These are phyloP conservation scores for Hanseniaspora taiwanica DNA, from an alignment of 805 yeast species.

Conservation along the genomic window DNA sequence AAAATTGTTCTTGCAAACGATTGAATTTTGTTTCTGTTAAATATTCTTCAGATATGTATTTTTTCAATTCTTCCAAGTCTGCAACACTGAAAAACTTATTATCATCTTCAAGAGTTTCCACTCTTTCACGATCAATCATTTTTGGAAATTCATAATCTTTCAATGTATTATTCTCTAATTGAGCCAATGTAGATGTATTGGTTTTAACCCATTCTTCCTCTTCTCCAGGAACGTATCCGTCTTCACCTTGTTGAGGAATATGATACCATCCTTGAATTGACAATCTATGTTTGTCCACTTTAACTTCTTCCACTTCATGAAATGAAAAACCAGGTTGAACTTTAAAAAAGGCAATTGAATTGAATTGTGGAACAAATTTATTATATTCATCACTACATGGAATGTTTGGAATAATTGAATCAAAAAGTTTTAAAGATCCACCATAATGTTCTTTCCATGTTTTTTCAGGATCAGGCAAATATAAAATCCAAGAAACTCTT, in stretches of 20 bases:
- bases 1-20: slow-evolving; percentile 38
- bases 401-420: slow-evolving; percentile 76
- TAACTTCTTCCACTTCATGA: slow-evolving; percentile 97
- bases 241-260: slow-evolving; percentile 88
- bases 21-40: slow-evolving; percentile 27
- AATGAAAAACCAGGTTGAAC: slow-evolving; percentile 94
- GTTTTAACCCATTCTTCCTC: slow-evolving; percentile 47
- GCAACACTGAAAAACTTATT: slow-evolving; percentile 17
- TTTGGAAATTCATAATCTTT: slow-evolving; percentile 78
- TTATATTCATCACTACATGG: slow-evolving; percentile 66
- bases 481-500: slow-evolving; percentile 82
- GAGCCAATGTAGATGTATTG: slow-evolving; percentile 70
- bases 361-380: slow-evolving; percentile 80
- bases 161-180: slow-evolving; percentile 52
- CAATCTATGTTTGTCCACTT: slow-evolving; percentile 77
- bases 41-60: slow-evolving; percentile 45
- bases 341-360: slow-evolving; percentile 89
- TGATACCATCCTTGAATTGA: slow-evolving; percentile 99
- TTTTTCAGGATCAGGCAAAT: slow-evolving; percentile 84
- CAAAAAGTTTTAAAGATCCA: slow-evolving; percentile 79
- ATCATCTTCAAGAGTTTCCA: slow-evolving; percentile 14
- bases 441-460: slow-evolving; percentile 88
- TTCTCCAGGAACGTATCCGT: slow-evolving; percentile 71
- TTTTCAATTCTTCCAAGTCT: slow-evolving; percentile 38
- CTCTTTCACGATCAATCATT: slow-evolving; percentile 26